These are phyloP conservation scores for Nasturtium officinale DNA, from an alignment of 345 rosid species.

Conservation along the genomic window DNA sequence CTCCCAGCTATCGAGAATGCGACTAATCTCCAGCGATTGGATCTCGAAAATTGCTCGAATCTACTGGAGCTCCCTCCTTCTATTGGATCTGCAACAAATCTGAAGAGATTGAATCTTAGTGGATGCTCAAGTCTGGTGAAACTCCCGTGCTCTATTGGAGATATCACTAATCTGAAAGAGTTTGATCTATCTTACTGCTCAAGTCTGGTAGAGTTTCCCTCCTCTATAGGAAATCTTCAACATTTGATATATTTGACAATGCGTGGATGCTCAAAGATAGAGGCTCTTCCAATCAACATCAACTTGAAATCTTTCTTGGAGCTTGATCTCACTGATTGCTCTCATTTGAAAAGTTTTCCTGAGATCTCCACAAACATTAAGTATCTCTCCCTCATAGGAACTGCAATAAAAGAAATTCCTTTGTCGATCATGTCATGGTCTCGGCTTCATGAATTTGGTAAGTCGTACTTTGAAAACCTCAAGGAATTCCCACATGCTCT, in stretches of 20 bases:
- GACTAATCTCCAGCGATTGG: too few relatives aligned
- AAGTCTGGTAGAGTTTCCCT: not conserved
- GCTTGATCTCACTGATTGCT: not conserved
- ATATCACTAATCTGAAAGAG: rapidly evolving
- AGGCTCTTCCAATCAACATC: not conserved
- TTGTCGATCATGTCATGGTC: not conserved
- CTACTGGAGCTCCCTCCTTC: not conserved
- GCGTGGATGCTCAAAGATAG: not conserved
- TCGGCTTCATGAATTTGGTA: not conserved
- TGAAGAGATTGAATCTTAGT: rapidly evolving
- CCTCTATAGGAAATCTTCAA: not conserved
- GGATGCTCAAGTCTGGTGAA: not conserved
- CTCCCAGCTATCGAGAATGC: too few relatives aligned
- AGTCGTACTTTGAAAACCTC: too few relatives aligned
- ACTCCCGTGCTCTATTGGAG: not conserved
- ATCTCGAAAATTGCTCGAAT: not conserved
- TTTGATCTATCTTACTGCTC: not conserved
- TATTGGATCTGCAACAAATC: not conserved
- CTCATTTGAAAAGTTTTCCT: not conserved
- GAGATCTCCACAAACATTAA: not conserved
- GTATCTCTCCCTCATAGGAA: not conserved
- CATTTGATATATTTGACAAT: not conserved
- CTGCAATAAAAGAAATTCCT: slow-evolving; percentile 4
- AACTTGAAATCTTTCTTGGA: not conserved
- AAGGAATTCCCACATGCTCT: not conserved